A percentile compares a stretch with the other conserved stretches of the same genome.
Evolutionary conservation across 371 early-diverging fungal species (phyloP).

Genomic region (Apophysomyces elegans): DNA sequence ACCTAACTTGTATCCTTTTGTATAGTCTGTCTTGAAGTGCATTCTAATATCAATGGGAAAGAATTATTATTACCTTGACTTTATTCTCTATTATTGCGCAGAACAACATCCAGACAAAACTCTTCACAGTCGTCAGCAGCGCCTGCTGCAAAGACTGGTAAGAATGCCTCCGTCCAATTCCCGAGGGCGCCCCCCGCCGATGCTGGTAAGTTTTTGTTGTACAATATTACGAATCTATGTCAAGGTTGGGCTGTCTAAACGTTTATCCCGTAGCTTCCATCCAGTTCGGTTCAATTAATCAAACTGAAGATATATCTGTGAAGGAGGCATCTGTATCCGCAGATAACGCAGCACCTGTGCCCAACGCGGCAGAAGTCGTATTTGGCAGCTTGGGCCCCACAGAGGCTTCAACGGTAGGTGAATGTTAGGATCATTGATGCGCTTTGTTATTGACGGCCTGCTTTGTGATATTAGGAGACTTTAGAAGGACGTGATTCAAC

Average conservation of each 20-base stretch:
- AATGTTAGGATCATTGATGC: not conserved
- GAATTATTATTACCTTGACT: slow-evolving; percentile 16
- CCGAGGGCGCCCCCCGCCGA: slow-evolving; percentile 48
- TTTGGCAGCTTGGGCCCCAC: slow-evolving; percentile 53
- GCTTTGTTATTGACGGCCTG: not conserved
- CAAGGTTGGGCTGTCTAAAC: not conserved
- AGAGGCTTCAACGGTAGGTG: slow-evolving; percentile 39
- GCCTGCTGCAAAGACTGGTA: slow-evolving; percentile 21
- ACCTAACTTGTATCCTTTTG: slow-evolving; percentile 29
- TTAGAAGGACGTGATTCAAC: slow-evolving; percentile 25
- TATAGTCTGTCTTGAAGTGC: not conserved
- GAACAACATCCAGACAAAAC: slow-evolving; percentile 16
- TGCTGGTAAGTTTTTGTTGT: slow-evolving; percentile 30
- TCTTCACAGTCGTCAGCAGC: slow-evolving; percentile 10
- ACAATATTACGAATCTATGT: not conserved
- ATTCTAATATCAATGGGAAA: not conserved
- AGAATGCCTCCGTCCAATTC: slow-evolving; percentile 45
- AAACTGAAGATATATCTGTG: slow-evolving; percentile 26
- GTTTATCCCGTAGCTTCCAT: slow-evolving; percentile 37
- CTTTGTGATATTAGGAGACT: not conserved
- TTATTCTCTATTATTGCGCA: slow-evolving; percentile 2
- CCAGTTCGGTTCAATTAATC: slow-evolving; percentile 64
- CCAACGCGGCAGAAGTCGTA: slow-evolving; percentile 33
- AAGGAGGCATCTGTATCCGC: slow-evolving; percentile 23
- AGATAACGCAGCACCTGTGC: slow-evolving; percentile 23